Conservation (phyloP, 805 yeast species). For the Tetrapisispora namnaoensis region DNA sequence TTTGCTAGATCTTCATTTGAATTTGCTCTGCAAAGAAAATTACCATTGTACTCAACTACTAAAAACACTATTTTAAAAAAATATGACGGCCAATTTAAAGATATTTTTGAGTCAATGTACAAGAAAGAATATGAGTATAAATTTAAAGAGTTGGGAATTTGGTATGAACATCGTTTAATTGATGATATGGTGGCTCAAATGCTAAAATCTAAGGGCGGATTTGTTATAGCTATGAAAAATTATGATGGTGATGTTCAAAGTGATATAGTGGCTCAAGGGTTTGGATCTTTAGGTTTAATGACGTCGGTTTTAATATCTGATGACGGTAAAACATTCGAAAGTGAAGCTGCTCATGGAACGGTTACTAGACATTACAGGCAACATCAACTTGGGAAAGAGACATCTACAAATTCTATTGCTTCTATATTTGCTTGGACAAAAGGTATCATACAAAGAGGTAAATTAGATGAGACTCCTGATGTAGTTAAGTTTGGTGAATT, state of each 20-base stretch:
- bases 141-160: constrained; percentile 74
- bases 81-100: constrained; percentile 94
- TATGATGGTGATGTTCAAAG: constrained; percentile 97
- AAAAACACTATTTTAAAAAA: constrained; percentile 90
- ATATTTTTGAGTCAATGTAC: constrained; percentile 76
- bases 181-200: constrained; percentile 99
- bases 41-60: constrained; percentile 80
- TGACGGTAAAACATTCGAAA: constrained; percentile 90
- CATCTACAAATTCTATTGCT: constrained; percentile 95
- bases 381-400: constrained; percentile 93
- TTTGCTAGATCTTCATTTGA: constrained; percentile 92
- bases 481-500: constrained; percentile 70
- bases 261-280: constrained; percentile 96
- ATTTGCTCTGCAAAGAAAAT: constrained; percentile 66
- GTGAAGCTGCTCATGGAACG: constrained; percentile 99
- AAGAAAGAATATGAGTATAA: constrained; percentile 54
- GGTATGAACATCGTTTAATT: constrained; percentile 94
- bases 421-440: constrained; percentile 96
- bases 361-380: constrained; percentile 95
- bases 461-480: constrained; percentile 75
- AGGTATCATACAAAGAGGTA: constrained; percentile 89
- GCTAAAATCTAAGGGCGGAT: constrained; percentile 94
- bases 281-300: constrained; percentile 94
- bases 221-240: constrained; percentile 90
- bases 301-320: constrained; percentile 95